Evolutionary conservation across 2,329 filamentous ascomycete genomes (phyloP).

Genomic region (Diaporthe citriasiana): DNA sequence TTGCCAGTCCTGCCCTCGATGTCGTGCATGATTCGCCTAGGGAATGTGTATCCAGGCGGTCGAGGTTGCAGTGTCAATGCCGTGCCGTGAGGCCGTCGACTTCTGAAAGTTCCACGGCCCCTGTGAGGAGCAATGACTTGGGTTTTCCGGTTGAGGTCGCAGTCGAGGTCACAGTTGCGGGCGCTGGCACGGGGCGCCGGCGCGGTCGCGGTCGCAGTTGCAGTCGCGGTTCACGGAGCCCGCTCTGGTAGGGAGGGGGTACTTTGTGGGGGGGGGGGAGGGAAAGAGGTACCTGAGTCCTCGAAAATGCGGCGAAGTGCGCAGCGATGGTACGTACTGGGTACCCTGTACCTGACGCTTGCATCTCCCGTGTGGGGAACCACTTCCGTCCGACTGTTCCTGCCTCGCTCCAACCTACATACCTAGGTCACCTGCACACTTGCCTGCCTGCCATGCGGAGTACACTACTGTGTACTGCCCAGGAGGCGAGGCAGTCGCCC

Average conservation of each 20-base stretch:
- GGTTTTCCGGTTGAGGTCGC: conserved; percentile 7
- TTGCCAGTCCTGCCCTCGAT: conserved; percentile 16
- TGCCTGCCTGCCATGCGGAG: neutral
- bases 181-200: neutral
- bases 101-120: neutral
- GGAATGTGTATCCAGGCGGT: conserved; percentile 4
- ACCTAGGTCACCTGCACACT: neutral
- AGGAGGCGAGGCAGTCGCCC: neutral
- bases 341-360: neutral
- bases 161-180: neutral
- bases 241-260: neutral
- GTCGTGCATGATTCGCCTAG: conserved; percentile 34
- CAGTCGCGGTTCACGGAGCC: neutral
- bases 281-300: neutral
- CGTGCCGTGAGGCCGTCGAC: conserved; percentile 1
- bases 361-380: conserved; percentile 30
- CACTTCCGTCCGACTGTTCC: conserved; percentile 19
- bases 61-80: conserved; percentile 31
- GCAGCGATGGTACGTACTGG: neutral
- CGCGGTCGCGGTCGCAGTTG: neutral
- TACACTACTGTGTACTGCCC: neutral
- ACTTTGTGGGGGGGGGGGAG: too few species aligned
- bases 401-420: conserved; percentile 11
- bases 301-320: accelerated
- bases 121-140: neutral